Base-by-base conservation (phyloP, 805 yeast genomes). In the Starmerella gropengiesseri region DNA sequence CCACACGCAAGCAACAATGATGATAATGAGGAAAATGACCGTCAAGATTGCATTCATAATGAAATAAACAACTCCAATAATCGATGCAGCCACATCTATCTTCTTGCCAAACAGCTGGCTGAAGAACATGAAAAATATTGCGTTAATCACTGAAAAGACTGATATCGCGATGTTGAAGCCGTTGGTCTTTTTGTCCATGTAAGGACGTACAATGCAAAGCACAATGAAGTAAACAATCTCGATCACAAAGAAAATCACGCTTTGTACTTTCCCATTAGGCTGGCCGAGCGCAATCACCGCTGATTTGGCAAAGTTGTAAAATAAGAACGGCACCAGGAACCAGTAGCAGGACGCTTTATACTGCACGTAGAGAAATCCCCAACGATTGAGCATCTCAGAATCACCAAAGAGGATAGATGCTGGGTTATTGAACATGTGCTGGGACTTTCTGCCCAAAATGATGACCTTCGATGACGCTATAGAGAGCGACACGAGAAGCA, bases 181-280 rank as follows among this genome's bases (percentile, higher is more conserved):
- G 55, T 91, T 91, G 26, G 97, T 87, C 65, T 94, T 73, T 63
- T 81, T 85, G 65, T 91, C 96, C 87, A 91, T 78, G 61, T 74
- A 91, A 9, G 98, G 98, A 61, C 91, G 74, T 44, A 72, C 65
- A 71, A 75, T 73, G 56, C 86, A 78, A 21, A 86, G 55, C 0
- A 68, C 67, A 27, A 71, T 71, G 48, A 82, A 75, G 63, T 79
- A 86, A 18, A 73, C 52, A 41, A 89, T 65, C 60, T 91, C 97
- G 47, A 83, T 67, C 14, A 69, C 77, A 55, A 89, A 81, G 7
- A 87, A 70, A 39, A 81, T 66, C 48, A 84, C 70, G 1, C 95
- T 82, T 59, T 82, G 95, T 5, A 72, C 78, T 55, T 79, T 81
- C 47, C 98, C 97, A 26, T 75, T 70, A 8, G 60, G 54, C 63